These are phyloP conservation scores for Polytrichum commune DNA, from an alignment of 225 moss, liverwort and hornwort species.

Conservation along the genomic window DNA sequence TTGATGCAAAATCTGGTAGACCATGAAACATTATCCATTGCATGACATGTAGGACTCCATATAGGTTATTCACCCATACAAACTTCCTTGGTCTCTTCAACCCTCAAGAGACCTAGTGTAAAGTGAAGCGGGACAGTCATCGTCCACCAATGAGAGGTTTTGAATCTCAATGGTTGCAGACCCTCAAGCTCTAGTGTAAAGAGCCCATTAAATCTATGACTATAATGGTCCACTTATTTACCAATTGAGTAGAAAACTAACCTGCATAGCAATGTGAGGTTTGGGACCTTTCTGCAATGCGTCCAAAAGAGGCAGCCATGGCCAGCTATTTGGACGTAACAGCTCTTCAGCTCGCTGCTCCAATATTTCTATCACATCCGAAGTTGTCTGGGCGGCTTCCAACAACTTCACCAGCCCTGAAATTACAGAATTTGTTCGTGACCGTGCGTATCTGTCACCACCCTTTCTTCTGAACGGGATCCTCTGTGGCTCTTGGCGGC, in stretches of 20 bases:
- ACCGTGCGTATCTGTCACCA: slow-evolving; percentile 50
- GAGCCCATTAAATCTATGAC: too few relatives aligned
- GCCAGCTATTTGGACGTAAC: slow-evolving; percentile 62
- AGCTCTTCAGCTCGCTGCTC: slow-evolving; percentile 61
- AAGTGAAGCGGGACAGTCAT: too few relatives aligned
- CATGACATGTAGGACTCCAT: too few relatives aligned
- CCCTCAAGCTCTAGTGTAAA: too few relatives aligned
- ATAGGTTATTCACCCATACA: too few relatives aligned
- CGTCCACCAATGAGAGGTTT: too few relatives aligned
- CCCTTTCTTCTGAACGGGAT: slow-evolving; percentile 57
- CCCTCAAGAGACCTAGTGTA: too few relatives aligned
- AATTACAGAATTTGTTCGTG: slow-evolving; percentile 70
- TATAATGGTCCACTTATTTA: too few relatives aligned
- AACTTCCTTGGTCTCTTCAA: too few relatives aligned
- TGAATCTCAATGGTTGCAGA: too few relatives aligned
- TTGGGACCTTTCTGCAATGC: slow-evolving; percentile 93
- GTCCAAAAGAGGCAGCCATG: slow-evolving; percentile 86
- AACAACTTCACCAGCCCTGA: slow-evolving; percentile 61
- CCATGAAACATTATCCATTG: too few relatives aligned
- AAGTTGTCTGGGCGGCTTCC: slow-evolving; percentile 56
- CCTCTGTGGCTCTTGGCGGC: slow-evolving; percentile 22
- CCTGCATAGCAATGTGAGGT: slow-evolving; percentile 85
- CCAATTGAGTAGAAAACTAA: slow-evolving; percentile 16
- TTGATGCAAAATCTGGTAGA: too few relatives aligned
- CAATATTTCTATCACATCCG: slow-evolving; percentile 60